phyloP scores from a whole-genome alignment of 257 asterid species.

The Euphrasia confusa region DNA sequence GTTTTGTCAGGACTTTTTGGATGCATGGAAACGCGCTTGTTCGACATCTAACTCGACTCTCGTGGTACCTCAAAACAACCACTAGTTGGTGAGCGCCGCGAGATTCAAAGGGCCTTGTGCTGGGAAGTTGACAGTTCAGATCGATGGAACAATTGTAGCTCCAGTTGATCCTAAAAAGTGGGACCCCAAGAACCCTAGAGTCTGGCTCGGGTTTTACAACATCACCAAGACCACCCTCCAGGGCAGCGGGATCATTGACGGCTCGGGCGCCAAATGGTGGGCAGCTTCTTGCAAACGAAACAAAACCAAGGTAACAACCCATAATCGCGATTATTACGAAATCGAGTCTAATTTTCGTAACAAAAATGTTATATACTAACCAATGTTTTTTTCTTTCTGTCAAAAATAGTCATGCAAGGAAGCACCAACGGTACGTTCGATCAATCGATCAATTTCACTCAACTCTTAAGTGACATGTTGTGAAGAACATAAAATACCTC shows the following conservation, averaged over 20 bases:
- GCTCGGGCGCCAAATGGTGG: slow-evolving; percentile 96
- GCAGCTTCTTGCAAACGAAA: slow-evolving; percentile 89
- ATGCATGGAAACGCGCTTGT: slow-evolving; percentile 91
- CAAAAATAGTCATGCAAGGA: slow-evolving; percentile 88
- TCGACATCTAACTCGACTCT: slow-evolving; percentile 46
- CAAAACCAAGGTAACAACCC: slow-evolving; percentile 59
- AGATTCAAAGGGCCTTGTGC: slow-evolving; percentile 79
- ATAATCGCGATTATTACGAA: background rate
- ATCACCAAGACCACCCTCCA: slow-evolving; percentile 53
- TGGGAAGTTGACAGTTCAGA: slow-evolving; percentile 31
- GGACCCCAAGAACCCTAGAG: slow-evolving; percentile 50
- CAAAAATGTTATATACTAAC: slow-evolving; percentile 24
- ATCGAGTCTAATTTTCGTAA: background rate
- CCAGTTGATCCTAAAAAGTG: slow-evolving; percentile 76
- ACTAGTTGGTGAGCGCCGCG: slow-evolving; percentile 68
- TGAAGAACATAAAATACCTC: no score
- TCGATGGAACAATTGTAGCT: slow-evolving; percentile 90
- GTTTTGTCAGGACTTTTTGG: slow-evolving; percentile 27
- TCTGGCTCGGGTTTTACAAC: slow-evolving; percentile 67
- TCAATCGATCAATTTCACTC: slow-evolving; percentile 17
- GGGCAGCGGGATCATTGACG: slow-evolving; percentile 82
- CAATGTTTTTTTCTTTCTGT: background rate
- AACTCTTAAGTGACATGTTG: no score
- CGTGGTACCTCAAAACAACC: slow-evolving; percentile 57
- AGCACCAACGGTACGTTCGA: slow-evolving; percentile 94